A percentile compares a stretch with the other conserved stretches of the same genome.
Conservation (phyloP, 2,329 filamentous ascomycete species). For the Paradendryphiella salina region DNA sequence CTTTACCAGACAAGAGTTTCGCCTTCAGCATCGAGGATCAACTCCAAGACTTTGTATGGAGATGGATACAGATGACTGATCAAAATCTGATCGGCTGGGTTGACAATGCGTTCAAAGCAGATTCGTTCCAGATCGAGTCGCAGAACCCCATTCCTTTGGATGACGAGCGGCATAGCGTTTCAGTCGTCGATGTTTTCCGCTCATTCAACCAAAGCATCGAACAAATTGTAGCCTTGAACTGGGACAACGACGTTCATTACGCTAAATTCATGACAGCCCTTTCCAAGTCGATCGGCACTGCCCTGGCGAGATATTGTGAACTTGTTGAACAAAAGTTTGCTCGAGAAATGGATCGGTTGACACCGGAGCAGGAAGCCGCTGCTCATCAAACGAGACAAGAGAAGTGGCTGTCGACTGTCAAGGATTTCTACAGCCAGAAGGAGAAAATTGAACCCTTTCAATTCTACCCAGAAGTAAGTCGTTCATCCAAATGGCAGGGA, state of each 20-base stretch:
- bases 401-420: constrained; percentile 89
- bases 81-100: constrained; percentile 79
- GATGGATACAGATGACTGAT: constrained; percentile 86
- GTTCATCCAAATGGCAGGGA: neutral
- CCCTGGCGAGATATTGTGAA: constrained; percentile 88
- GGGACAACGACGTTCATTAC: constrained; percentile 91
- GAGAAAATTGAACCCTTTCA: constrained; percentile 96
- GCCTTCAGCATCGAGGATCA: constrained; percentile 85
- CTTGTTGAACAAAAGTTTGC: constrained; percentile 81
- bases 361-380: constrained; percentile 81
- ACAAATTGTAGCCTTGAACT: constrained; percentile 81
- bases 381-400: constrained; percentile 82
- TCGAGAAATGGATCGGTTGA: constrained; percentile 90
- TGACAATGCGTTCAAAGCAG: constrained; percentile 87
- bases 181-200: constrained; percentile 89
- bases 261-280: constrained; percentile 96
- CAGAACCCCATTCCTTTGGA: constrained; percentile 68
- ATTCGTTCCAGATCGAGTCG: constrained; percentile 76
- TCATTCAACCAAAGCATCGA: constrained; percentile 92
- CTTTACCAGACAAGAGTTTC: constrained; percentile 72
- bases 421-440: constrained; percentile 88
- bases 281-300: constrained; percentile 79
- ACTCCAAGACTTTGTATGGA: constrained; percentile 91
- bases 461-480: constrained; percentile 82
- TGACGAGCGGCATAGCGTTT: constrained; percentile 87